Conservation (phyloP, 2,329 filamentous ascomycete genomes). For the Pseudogymnoascus sp. region DNA sequence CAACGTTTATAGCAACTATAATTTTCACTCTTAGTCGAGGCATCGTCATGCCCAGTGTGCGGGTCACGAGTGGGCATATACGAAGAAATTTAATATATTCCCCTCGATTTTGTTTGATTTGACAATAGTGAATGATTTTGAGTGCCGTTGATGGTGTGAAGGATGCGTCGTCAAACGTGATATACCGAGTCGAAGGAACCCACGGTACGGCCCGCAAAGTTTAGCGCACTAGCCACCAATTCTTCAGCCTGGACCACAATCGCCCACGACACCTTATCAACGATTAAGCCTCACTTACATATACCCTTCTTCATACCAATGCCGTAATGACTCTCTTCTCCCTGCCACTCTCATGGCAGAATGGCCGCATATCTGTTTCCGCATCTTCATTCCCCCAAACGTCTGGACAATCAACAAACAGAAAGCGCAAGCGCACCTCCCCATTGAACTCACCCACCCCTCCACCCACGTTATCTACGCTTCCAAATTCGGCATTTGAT, state of each 20-base stretch:
- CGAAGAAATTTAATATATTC: neutral
- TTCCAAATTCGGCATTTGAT: neutral
- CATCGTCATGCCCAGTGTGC: neutral
- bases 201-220: neutral
- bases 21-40: neutral
- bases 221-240: neutral
- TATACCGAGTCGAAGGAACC: neutral
- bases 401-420: conserved; percentile 12
- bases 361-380: conserved; percentile 11
- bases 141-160: neutral
- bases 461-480: conserved; percentile 12
- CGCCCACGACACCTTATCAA: neutral
- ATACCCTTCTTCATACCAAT: neutral
- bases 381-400: conserved; percentile 12
- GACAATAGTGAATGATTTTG: neutral
- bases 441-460: conserved; percentile 8
- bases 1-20: neutral
- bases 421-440: conserved; percentile 20
- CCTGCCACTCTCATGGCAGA: conserved; percentile 17
- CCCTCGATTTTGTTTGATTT: neutral
- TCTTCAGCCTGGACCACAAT: conserved; percentile 2
- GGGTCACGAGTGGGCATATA: neutral
- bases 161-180: neutral
- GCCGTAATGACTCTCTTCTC: conserved; percentile 21
- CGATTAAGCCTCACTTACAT: neutral